phyloP scores from a whole-genome alignment of 2,329 filamentous ascomycete species.

The Trichophyton mentagrophytes region DNA sequence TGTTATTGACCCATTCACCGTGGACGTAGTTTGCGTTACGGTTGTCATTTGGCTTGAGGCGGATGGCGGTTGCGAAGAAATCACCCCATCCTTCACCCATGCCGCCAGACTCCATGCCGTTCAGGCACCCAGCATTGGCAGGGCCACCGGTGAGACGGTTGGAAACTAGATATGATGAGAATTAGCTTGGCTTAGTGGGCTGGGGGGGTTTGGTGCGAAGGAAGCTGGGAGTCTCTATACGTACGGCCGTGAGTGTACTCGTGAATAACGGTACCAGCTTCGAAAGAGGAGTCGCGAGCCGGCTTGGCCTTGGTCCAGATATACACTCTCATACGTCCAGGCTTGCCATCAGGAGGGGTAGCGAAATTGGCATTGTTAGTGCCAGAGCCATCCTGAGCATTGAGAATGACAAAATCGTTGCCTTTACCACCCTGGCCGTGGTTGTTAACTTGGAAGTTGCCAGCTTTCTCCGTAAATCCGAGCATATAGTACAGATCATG shows the following conservation, averaged over 20 bases:
- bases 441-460: constrained; percentile 11
- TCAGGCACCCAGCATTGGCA: constrained; percentile 9
- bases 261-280: constrained; percentile 12
- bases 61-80: constrained; percentile 9
- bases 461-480: constrained; percentile 11
- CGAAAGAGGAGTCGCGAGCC: constrained; percentile 9
- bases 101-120: constrained; percentile 10
- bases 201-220: no score
- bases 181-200: background rate
- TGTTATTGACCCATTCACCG: constrained; percentile 10
- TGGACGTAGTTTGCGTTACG: constrained; percentile 7
- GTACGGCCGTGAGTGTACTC: constrained; percentile 13
- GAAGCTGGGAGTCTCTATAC: background rate
- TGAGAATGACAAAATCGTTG: constrained; percentile 10
- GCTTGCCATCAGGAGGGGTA: constrained; percentile 11
- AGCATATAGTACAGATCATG: constrained; percentile 11
- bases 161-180: constrained; percentile 7
- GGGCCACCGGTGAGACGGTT: constrained; percentile 12
- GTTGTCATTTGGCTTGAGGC: constrained; percentile 8
- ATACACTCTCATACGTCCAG: constrained; percentile 12
- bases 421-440: constrained; percentile 8
- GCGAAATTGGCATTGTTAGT: constrained; percentile 12
- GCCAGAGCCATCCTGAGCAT: constrained; percentile 11
- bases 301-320: constrained; percentile 9
- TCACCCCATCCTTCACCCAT: constrained; percentile 14